Percentiles rank a stretch among this genome's conserved stretches.
phyloP scores from a whole-genome alignment of 192 early-diverging fungal species.

The Podochytrium sp. region DNA sequence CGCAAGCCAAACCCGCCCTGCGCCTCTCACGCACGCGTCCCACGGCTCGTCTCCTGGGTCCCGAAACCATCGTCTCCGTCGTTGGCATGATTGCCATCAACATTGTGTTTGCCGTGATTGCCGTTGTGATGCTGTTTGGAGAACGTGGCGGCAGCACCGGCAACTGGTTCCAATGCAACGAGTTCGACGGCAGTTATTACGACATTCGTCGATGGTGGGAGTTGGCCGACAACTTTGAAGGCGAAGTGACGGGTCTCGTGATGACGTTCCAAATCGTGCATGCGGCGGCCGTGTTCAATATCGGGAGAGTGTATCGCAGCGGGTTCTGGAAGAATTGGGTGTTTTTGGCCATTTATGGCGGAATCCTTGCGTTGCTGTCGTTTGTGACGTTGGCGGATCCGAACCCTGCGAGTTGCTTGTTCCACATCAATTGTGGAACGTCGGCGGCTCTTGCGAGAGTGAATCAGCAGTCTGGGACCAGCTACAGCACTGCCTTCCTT shows the following conservation, averaged over 20 bases:
- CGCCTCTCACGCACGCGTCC: constrained; percentile 64
- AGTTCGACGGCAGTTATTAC: constrained; percentile 71
- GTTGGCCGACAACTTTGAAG: constrained; percentile 82
- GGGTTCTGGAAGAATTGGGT: constrained; percentile 68
- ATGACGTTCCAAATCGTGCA: constrained; percentile 75
- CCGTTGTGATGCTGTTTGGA: constrained; percentile 64
- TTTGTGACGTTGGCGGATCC: constrained; percentile 61
- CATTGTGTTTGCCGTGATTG: constrained; percentile 62
- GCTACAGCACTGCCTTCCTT: constrained; percentile 43
- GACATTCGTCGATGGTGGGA: constrained; percentile 79
- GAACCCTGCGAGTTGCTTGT: constrained; percentile 63
- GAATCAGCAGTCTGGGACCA: constrained; percentile 20
- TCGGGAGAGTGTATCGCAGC: constrained; percentile 68
- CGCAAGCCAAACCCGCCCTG: constrained; percentile 63
- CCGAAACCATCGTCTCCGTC: constrained; percentile 71
- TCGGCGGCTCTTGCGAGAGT: constrained; percentile 50
- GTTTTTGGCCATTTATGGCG: constrained; percentile 52
- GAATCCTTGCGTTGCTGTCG: constrained; percentile 54
- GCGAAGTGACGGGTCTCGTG: constrained; percentile 63
- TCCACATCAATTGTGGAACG: constrained; percentile 76
- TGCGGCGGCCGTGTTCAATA: constrained; percentile 69
- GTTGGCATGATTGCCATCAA: constrained; percentile 74
- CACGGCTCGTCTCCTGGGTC: constrained; percentile 76
- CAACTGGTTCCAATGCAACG: constrained; percentile 76
- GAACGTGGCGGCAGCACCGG: constrained; percentile 42